phyloP scores from a whole-genome alignment of 2,329 filamentous ascomycete genomes.

The Ascochyta koolunga region DNA sequence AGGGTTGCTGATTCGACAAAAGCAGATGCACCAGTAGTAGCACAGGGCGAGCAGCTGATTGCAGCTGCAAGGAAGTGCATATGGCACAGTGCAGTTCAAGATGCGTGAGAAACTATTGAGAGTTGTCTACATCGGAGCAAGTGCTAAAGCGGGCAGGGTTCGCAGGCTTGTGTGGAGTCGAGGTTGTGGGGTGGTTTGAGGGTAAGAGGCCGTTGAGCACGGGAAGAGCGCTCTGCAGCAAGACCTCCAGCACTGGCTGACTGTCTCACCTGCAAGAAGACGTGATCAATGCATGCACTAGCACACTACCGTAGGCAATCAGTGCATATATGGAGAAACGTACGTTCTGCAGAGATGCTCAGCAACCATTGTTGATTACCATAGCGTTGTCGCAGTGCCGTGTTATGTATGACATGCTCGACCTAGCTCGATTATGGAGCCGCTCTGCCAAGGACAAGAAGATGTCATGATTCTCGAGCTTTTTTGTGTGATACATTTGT shows the following conservation, averaged over 20 bases:
- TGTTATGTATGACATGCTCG: neutral
- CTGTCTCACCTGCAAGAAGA: neutral
- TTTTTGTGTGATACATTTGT: neutral
- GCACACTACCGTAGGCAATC: neutral
- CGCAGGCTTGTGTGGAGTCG: neutral
- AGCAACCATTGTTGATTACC: constrained; percentile 10
- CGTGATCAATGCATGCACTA: neutral
- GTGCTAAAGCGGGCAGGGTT: too few species aligned
- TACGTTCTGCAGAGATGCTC: neutral
- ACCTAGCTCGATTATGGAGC: neutral
- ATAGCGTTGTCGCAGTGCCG: neutral
- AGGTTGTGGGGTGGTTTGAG: neutral
- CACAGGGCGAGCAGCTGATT: neutral
- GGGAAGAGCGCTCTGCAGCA: neutral
- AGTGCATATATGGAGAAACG: neutral
- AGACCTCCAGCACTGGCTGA: neutral
- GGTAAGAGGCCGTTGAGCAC: neutral
- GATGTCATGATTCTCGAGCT: neutral
- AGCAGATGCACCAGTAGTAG: neutral
- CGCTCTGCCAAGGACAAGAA: neutral
- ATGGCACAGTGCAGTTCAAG: neutral
- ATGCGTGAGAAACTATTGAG: too few species aligned
- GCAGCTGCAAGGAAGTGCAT: neutral
- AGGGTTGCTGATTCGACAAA: neutral
- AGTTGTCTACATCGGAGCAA: neutral